Evolutionary conservation across 176 grass and related monocot genomes (phyloP), one percentile per base, ranked within the genome.

Genomic region (Tuctoria greenei): DNA sequence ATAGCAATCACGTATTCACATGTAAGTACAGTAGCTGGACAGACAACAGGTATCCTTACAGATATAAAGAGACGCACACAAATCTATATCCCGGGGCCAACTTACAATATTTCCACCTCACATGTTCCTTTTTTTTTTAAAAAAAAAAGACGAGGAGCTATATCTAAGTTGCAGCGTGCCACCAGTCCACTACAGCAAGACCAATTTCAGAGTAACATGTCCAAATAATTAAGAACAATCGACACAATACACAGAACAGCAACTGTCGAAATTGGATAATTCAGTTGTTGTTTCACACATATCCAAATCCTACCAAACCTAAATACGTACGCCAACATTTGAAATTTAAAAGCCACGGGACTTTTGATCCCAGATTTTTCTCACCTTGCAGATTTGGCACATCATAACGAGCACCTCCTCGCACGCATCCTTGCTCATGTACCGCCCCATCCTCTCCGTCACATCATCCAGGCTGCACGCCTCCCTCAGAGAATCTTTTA

Each of bases 331-430:
- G 38, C 17, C 16, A 52, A 24, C 44, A 72, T 63, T 6, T 41
- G 24, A 80, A 61, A 56, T 55, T 40, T 52, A 15, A 6, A 64
- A 23, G 23, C 6, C 12, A 9, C 11, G 31, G 31, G 16, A 28
- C 43, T 58, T 35, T 23, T 20, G 52, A 17, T 28, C 20, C 75
- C 25, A 28, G 39, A 66, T 50, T 41, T 23, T 14, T 3, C 67
- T 35, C 44, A 89, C 90, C 71, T 92, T 92, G 69, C 90, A 92
- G 58, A 88, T 61, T 69, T 83, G 71, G 78, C 41, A 69, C 86
- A 92, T 92, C 90, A 89, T 86, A 64, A 81, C 4, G 15, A 92
- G 83, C 61, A 86, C 90, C 44, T 89, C 90, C 60, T 59, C 64
- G 68, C 90, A 81, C 23, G 80, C 76, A 10, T 69, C 72, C 45